Percentiles rank a stretch among this genome's conserved stretches.
phyloP scores from a whole-genome alignment of 352 stramenopile genomes.

The Aphanomyces euteiches region DNA sequence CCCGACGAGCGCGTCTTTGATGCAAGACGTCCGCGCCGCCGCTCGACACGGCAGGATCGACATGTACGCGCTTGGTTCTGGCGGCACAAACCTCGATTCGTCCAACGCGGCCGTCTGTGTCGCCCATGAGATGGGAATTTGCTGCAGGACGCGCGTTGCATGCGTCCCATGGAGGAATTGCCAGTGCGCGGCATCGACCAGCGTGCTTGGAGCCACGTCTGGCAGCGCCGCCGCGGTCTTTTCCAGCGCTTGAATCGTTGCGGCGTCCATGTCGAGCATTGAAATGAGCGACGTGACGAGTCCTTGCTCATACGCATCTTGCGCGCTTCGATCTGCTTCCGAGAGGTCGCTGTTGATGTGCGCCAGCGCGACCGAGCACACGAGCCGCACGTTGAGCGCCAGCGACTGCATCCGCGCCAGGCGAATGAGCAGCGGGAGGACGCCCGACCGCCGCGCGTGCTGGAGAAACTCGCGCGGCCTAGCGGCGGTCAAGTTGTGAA shows the following conservation, averaged over 20 bases:
- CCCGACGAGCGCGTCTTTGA: constrained; percentile 74
- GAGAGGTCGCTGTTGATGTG: constrained; percentile 43
- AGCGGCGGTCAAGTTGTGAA: constrained; percentile 50
- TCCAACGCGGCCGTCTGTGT: constrained; percentile 69
- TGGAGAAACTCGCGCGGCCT: constrained; percentile 61
- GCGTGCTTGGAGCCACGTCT: constrained; percentile 14
- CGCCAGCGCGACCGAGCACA: constrained; percentile 61
- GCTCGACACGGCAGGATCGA: constrained; percentile 41
- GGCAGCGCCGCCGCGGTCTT: neutral
- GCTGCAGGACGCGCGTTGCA: constrained; percentile 31
- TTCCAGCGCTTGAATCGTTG: neutral
- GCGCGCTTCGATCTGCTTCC: constrained; percentile 59
- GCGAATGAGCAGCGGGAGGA: constrained; percentile 49
- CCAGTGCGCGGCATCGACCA: constrained; percentile 42
- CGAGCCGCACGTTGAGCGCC: constrained; percentile 38
- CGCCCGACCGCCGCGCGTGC: constrained; percentile 51
- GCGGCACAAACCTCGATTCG: constrained; percentile 61
- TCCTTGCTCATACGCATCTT: constrained; percentile 57
- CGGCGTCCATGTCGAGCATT: neutral
- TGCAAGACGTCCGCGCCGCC: constrained; percentile 40
- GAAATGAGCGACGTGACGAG: constrained; percentile 43
- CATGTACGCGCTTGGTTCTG: constrained; percentile 58
- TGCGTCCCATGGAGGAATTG: constrained; percentile 50
- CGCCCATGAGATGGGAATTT: constrained; percentile 45
- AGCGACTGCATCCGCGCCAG: constrained; percentile 39